Evolutionary conservation across 371 early-diverging fungal genomes (phyloP), one percentile per base, ranked within the genome.

Genomic region (Syncephalastrum monosporum): DNA sequence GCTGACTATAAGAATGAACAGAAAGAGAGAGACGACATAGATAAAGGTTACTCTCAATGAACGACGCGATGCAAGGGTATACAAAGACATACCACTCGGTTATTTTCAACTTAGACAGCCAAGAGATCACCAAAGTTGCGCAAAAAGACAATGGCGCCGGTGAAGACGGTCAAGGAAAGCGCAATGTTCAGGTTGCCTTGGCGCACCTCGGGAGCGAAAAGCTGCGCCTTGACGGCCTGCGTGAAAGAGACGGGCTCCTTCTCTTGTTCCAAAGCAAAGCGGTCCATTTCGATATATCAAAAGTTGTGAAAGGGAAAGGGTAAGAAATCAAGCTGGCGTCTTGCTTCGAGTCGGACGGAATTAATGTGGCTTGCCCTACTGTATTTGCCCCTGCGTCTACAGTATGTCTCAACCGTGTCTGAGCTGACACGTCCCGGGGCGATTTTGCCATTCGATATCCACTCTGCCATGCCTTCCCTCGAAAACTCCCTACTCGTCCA

Each of bases 51-150:
- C 6, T 44, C 17, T 21, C 21, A 2, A 21, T 21, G 47, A 46
- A 33, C 24, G 21, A 51, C 42, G 53, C 25, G 46, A 16, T 53
- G 17, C 29, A n/a, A 48, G 12, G 53, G 1, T 50, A 33, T 38
- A 5, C 25, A 42, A 47, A 24, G 25, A 24, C 38, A 14, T 23
- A 57, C 53, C 12, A 3, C 15, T 49, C 48, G 10, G 43, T 50
- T 43, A 43, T 38, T 52, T 80, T 21, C 21, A 21, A 21, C 21
- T 21, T 82, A 84, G 48, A 84, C 85, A 51, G 82, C 85, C 63
- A 84, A 65, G 59, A 82, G 76, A 59, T 84, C 82, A 60, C 85
- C 85, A 72, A 82, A 82, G 71, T 79, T 77, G 66, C 85, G 81
- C 65, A 84, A 75, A 63, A 84, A 84, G 66, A 82, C 79, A 52